phyloP scores from a whole-genome alignment of 306 rosid genomes.

The Calophaca sinica region DNA sequence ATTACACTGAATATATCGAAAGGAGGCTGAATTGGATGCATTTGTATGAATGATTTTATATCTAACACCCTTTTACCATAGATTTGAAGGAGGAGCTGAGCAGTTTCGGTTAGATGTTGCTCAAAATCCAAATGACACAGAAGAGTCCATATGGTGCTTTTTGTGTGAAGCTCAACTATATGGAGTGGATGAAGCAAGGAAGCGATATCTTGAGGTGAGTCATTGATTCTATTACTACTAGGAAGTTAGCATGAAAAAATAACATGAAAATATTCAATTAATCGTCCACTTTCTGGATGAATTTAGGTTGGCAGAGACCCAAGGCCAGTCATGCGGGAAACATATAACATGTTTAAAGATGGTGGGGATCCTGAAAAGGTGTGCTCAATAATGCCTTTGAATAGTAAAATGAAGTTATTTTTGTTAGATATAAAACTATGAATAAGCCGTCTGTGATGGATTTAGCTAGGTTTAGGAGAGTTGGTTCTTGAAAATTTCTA shows the following conservation, averaged over 20 bases:
- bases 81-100: constrained; percentile 91
- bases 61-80: constrained; percentile 33
- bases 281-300: constrained; percentile 31
- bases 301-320: constrained; percentile 85
- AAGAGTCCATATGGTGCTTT: constrained; percentile 96
- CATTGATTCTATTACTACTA: constrained; percentile 1
- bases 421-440: constrained; percentile 30
- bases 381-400: constrained; percentile 26
- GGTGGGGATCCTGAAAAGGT: constrained; percentile 94
- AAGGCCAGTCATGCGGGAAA: constrained; percentile 83
- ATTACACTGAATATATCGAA: constrained; percentile 1
- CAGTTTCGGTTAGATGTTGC: constrained; percentile 95
- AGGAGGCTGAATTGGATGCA: too few species aligned
- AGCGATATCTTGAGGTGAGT: constrained; percentile 79
- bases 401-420: constrained; percentile 4
- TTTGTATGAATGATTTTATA: background rate
- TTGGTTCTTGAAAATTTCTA: background rate
- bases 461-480: constrained; percentile 8
- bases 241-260: background rate
- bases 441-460: background rate
- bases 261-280: constrained; percentile 5
- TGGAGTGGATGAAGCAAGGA: constrained; percentile 83
- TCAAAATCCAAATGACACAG: constrained; percentile 92
- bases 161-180: constrained; percentile 88
- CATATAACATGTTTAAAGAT: constrained; percentile 81